phyloP scores from a whole-genome alignment of 257 asterid genomes.

The Solanum tarapatanum region DNA sequence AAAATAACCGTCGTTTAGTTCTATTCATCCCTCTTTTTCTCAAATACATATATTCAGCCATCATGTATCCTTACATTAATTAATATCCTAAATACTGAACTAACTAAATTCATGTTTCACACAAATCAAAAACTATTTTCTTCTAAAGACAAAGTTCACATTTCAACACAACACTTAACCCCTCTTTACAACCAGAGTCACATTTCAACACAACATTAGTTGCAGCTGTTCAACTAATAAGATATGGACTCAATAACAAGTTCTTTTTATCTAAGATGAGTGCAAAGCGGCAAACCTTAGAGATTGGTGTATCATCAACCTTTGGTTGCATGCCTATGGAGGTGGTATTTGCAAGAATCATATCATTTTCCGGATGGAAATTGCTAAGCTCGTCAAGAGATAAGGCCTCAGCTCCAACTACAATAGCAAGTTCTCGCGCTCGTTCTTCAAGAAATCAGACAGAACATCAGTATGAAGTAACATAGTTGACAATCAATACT shows the following conservation, averaged over 20 bases:
- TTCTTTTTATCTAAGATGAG: not conserved
- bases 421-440: constrained; percentile 76
- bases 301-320: constrained; percentile 69
- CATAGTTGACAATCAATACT: not conserved
- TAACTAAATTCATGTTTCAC: not conserved
- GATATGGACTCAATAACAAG: not conserved
- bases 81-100: not conserved
- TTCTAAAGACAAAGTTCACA: not conserved
- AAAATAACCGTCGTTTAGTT: not conserved
- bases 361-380: constrained; percentile 77
- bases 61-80: not conserved
- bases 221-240: not conserved
- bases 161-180: not conserved
- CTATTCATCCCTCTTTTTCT: not conserved
- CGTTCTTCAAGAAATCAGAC: constrained; percentile 38
- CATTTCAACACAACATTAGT: not conserved
- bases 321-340: constrained; percentile 97
- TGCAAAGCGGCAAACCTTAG: constrained; percentile 54
- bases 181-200: not conserved
- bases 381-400: constrained; percentile 52
- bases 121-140: not conserved
- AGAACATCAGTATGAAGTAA: not conserved
- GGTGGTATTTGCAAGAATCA: constrained; percentile 97
- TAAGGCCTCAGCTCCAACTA: constrained; percentile 71
- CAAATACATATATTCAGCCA: not conserved